These are phyloP conservation scores for Fusarium algeriense DNA, from an alignment of 2,329 filamentous ascomycete genomes.

Conservation along the genomic window DNA sequence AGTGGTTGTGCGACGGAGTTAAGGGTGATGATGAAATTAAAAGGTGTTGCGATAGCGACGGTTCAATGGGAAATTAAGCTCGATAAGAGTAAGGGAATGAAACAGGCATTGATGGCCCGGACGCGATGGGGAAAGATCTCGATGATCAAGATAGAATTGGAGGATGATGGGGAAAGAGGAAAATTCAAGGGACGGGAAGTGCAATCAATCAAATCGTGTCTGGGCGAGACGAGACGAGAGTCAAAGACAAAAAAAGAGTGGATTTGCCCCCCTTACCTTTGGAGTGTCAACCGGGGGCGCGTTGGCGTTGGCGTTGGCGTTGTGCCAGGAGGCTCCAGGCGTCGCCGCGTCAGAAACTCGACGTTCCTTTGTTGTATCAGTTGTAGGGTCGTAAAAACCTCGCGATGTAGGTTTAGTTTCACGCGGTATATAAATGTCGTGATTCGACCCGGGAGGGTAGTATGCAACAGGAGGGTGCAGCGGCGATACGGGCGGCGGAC, in stretches of 20 bases:
- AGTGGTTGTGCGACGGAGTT: slow-evolving; percentile 31
- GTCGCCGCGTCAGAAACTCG: slow-evolving; percentile 56
- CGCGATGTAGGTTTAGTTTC: slow-evolving; percentile 56
- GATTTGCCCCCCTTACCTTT: slow-evolving; percentile 60
- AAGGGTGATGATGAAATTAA: slow-evolving; percentile 42
- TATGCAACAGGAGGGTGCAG: slow-evolving; percentile 59
- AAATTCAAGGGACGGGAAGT: slow-evolving; percentile 36
- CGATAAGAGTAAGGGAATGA: slow-evolving; percentile 16
- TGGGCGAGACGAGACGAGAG: slow-evolving; percentile 38
- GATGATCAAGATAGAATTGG: slow-evolving; percentile 27
- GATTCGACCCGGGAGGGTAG: slow-evolving; percentile 51
- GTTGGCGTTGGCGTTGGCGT: slow-evolving; percentile 47
- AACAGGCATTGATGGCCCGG: slow-evolving; percentile 44
- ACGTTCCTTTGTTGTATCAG: slow-evolving; percentile 63
- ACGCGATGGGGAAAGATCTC: slow-evolving; percentile 25
- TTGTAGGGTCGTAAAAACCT: slow-evolving; percentile 67
- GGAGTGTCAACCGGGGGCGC: slow-evolving; percentile 58
- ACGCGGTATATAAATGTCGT: slow-evolving; percentile 51
- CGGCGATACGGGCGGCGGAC: slow-evolving; percentile 55
- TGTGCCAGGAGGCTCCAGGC: slow-evolving; percentile 57
- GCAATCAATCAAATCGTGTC: slow-evolving; percentile 39
- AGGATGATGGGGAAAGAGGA: slow-evolving; percentile 31
- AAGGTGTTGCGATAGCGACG: slow-evolving; percentile 28
- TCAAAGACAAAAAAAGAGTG: slow-evolving; percentile 48
- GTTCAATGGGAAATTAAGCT: slow-evolving; percentile 27